Conservation (phyloP, 805 yeast species). For the Sugiyamaella americana region DNA sequence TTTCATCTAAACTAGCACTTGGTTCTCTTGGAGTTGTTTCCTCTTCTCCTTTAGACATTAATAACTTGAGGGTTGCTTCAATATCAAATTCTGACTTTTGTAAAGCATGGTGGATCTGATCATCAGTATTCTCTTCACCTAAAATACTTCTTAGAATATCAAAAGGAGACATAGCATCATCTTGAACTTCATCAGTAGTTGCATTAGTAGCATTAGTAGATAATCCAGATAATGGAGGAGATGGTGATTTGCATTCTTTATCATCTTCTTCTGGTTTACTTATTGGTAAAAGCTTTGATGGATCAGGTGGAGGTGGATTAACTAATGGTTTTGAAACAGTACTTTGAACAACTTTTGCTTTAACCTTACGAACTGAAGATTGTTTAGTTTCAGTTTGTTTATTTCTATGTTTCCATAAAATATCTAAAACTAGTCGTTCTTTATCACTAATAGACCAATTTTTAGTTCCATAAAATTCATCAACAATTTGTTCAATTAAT, state of each 20-base stretch:
- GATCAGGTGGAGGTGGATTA: conserved; percentile 17
- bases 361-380: not conserved
- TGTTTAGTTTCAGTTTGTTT: not conserved
- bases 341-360: conserved; percentile 3
- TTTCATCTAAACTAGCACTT: too few relatives aligned
- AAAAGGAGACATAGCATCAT: conserved; percentile 30
- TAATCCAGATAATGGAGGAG: not conserved
- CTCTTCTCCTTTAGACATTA: conserved; percentile 14
- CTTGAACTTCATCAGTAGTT: not conserved
- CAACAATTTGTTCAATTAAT: conserved; percentile 33
- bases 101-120: conserved; percentile 34
- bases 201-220: conserved; percentile 1
- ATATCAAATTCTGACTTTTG: conserved; percentile 36
- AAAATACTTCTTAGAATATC: conserved; percentile 34
- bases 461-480: conserved; percentile 15
- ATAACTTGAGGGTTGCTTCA: conserved; percentile 23
- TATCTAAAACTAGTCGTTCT: conserved; percentile 37
- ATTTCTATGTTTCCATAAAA: conserved; percentile 38
- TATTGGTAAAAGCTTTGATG: conserved; percentile 14
- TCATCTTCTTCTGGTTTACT: not conserved
- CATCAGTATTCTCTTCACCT: conserved; percentile 30
- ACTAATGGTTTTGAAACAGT: conserved; percentile 8
- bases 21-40: not conserved
- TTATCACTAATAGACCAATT: conserved; percentile 21
- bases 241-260: not conserved